Base-by-base conservation (phyloP, 2,329 filamentous ascomycete species). In the Ceratocystis smalleyi region DNA sequence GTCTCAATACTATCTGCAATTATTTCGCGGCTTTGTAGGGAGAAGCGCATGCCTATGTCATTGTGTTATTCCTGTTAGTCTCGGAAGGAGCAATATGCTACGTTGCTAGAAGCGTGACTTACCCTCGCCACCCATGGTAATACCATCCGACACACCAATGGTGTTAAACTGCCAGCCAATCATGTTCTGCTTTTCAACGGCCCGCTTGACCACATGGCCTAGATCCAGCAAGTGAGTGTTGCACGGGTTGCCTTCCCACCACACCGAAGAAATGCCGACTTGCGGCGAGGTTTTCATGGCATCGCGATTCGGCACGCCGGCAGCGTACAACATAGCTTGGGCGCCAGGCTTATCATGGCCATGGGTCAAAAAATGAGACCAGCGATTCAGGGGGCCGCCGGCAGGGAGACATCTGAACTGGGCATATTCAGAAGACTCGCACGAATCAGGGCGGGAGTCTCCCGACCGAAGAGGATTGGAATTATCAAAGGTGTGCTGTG, bases 241-340 rank as follows among this genome's bases (percentile, higher is more conserved):
- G 83, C 91, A 96, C 45, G 92, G 89, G 73, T 96, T 96, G 32
- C 92, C 92, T 75, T 96, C 91, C 91, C 91, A 97, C 91, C 91
- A 96, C 3, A 96, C 89, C 4, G 88, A 91, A 6, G 91, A 87
- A 71, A 96, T 84, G 65, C 92, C 92, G 30, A 97, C 88, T 68
- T 97, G 92, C 12, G 92, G 89, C 63, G 88, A 87, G 65, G 82
- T 92, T 76, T 92, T 91, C 89, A 97, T 95, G 71, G 86, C 84
- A 64, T 94, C 79, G 70, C 84, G 81, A 71, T 90, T 83, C 1
- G 91, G 89, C 43, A 97, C 88, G 27, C 92, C 92, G 7, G 92
- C 91, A 15, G 88, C 91, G 75, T 95, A 97, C 24, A 97, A 81
- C 92, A 96, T 96, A 51, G 92, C 90, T 87, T 95, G 89, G 59